A percentile compares a stretch with the other conserved stretches of the same genome.
Evolutionary conservation across 352 stramenopile species (phyloP).

Genomic region (Phytophthora ohioensis): DNA sequence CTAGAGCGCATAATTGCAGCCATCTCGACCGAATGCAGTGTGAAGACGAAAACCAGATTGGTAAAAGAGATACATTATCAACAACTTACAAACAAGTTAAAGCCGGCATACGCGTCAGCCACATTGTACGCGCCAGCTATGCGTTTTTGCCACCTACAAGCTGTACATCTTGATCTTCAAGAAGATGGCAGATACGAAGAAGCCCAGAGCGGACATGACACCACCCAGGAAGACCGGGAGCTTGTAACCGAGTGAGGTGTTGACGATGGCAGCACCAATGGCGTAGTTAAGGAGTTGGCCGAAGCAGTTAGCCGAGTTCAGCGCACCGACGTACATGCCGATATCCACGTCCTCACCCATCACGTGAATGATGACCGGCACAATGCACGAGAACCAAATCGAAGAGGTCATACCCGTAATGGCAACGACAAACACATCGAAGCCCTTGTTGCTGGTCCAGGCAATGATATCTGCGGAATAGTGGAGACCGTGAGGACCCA

Average conservation of each 20-base stretch:
- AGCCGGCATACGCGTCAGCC: constrained; percentile 18
- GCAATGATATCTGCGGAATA: constrained; percentile 50
- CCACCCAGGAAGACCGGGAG: constrained; percentile 41
- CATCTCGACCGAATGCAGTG: background rate
- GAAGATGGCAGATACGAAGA: constrained; percentile 36
- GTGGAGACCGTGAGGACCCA: constrained; percentile 42
- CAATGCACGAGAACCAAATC: constrained; percentile 42
- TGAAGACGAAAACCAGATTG: background rate
- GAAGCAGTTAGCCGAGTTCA: constrained; percentile 49
- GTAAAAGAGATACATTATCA: constrained; percentile 23
- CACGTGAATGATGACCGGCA: constrained; percentile 44
- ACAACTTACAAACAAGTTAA: constrained; percentile 34
- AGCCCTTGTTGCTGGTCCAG: constrained; percentile 33
- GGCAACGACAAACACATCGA: constrained; percentile 50
- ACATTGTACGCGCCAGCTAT: constrained; percentile 18
- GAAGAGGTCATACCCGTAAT: constrained; percentile 43
- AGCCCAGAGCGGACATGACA: constrained; percentile 39
- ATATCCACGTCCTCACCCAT: constrained; percentile 43
- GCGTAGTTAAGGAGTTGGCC: constrained; percentile 44
- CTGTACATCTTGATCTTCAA: constrained; percentile 49
- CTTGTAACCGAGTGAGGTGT: constrained; percentile 45
- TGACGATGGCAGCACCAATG: constrained; percentile 35
- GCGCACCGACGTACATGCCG: constrained; percentile 42
- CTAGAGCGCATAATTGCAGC: background rate
- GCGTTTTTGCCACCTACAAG: constrained; percentile 30